These are phyloP conservation scores for Alternaria hordeiaustralica DNA, from an alignment of 2,329 filamentous ascomycete genomes.

Conservation along the genomic window DNA sequence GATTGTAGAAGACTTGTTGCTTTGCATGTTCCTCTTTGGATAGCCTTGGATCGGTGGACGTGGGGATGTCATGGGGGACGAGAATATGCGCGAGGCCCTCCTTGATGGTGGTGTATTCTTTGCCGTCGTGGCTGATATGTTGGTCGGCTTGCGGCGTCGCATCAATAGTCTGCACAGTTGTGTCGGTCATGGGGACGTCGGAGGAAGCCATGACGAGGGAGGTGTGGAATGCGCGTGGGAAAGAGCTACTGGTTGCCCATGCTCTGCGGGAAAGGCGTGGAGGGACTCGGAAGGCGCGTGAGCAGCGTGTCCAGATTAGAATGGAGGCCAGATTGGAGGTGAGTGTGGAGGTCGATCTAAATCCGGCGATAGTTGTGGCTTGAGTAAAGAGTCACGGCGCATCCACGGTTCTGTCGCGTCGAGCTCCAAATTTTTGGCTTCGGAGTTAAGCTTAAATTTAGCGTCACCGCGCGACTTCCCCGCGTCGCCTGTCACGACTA, in stretches of 20 bases:
- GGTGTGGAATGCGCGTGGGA: conserved; percentile 25
- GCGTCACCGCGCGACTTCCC: conserved; percentile 26
- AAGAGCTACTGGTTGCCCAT: conserved; percentile 37
- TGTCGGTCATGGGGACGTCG: conserved; percentile 18
- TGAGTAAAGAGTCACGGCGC: conserved; percentile 2
- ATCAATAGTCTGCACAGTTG: conserved; percentile 30
- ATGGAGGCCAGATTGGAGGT: conserved; percentile 30
- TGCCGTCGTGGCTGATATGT: conserved; percentile 54
- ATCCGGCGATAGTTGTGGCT: background rate
- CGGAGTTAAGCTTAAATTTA: conserved; percentile 41
- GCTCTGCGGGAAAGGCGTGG: conserved; percentile 16
- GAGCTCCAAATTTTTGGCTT: conserved; percentile 33
- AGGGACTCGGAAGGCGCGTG: conserved; percentile 31
- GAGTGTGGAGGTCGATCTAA: background rate
- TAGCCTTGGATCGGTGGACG: conserved; percentile 55
- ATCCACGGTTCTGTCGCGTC: conserved; percentile 14
- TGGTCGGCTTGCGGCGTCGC: conserved; percentile 39
- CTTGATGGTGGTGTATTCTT: conserved; percentile 65
- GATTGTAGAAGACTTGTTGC: conserved; percentile 95
- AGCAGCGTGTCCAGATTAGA: conserved; percentile 12
- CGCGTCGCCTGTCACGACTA: conserved; percentile 3
- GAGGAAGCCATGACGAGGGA: conserved; percentile 26
- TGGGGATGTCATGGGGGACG: conserved; percentile 61
- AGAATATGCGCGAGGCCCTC: conserved; percentile 74
- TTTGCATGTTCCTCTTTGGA: conserved; percentile 61